These are phyloP conservation scores for Penicillium maclennaniae DNA, from an alignment of 495 filamentous ascomycete species.

Conservation along the genomic window DNA sequence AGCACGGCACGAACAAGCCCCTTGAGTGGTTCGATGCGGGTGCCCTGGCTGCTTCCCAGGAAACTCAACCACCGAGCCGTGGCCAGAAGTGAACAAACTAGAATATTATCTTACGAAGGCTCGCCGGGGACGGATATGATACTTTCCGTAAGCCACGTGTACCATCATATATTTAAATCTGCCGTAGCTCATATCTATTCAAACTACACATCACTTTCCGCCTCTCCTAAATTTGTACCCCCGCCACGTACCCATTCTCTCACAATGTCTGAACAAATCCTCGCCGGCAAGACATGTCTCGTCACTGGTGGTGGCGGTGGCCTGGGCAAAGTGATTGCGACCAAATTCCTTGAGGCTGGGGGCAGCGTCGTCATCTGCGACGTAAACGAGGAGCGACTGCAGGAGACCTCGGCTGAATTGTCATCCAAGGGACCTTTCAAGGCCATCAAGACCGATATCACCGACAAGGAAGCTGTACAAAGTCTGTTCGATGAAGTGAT, in stretches of 20 bases:
- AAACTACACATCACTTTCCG: background rate
- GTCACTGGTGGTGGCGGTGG: constrained; percentile 42
- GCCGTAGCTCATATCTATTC: background rate
- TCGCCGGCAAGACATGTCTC: constrained; percentile 36
- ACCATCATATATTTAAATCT: constrained; percentile 7
- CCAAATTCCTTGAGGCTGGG: constrained; percentile 33
- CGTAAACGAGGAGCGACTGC: constrained; percentile 30
- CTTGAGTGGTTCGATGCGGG: background rate
- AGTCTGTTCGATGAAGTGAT: constrained; percentile 35
- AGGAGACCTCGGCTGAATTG: constrained; percentile 37
- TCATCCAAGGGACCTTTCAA: constrained; percentile 34
- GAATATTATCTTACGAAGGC: background rate
- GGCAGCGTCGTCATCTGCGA: constrained; percentile 45
- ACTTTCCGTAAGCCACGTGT: constrained; percentile 5
- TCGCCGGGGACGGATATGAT: constrained; percentile 3
- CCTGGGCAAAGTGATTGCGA: constrained; percentile 43
- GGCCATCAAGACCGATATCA: constrained; percentile 41
- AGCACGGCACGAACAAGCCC: background rate
- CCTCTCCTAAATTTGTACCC: background rate
- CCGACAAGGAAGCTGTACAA: constrained; percentile 28
- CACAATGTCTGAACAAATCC: constrained; percentile 22
- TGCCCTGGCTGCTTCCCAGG: background rate
- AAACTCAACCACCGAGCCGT: constrained; percentile 3
- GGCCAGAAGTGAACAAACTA: constrained; percentile 1
- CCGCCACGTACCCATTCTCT: background rate